A percentile compares a stretch with the other conserved stretches of the same genome.
Conservation (phyloP, 352 stramenopile species). For the Halophytophthora polymorphica region DNA sequence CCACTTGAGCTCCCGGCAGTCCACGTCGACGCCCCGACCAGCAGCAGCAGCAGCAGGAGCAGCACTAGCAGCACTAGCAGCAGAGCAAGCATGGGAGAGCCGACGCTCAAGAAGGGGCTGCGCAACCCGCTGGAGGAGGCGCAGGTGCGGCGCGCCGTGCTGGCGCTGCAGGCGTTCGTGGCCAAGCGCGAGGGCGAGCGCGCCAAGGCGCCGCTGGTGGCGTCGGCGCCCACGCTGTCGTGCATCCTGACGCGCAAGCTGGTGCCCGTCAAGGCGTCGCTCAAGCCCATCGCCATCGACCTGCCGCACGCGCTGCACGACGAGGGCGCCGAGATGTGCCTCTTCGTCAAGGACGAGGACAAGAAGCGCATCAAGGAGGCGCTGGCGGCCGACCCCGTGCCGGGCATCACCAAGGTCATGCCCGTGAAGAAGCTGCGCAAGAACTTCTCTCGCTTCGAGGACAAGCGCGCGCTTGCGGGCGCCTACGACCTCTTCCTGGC, state of each 20-base stretch:
- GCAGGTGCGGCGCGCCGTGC: slow-evolving; percentile 70
- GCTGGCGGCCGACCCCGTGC: slow-evolving; percentile 52
- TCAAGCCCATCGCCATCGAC: slow-evolving; percentile 71
- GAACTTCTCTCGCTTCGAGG: slow-evolving; percentile 74
- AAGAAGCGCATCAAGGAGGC: slow-evolving; percentile 81
- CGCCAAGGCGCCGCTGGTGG: slow-evolving; percentile 59
- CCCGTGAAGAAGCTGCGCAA: slow-evolving; percentile 82
- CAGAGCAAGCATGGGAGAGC: slow-evolving; percentile 6
- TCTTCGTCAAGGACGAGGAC: slow-evolving; percentile 84
- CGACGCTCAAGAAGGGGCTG: slow-evolving; percentile 54
- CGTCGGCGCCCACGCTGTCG: slow-evolving; percentile 51
- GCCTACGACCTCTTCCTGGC: slow-evolving; percentile 77
- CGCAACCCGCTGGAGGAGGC: slow-evolving; percentile 69
- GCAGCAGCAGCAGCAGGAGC: too few species aligned
- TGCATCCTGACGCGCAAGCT: slow-evolving; percentile 75
- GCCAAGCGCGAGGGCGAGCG: slow-evolving; percentile 42
- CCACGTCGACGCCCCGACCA: too few species aligned
- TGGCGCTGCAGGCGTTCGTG: slow-evolving; percentile 59
- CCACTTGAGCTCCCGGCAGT: too few species aligned
- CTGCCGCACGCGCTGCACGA: slow-evolving; percentile 59
- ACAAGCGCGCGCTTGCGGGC: slow-evolving; percentile 62
- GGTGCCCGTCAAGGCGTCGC: slow-evolving; percentile 58
- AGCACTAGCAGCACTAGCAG: slow-evolving; percentile 2
- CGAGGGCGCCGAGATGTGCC: slow-evolving; percentile 60
- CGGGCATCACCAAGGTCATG: slow-evolving; percentile 70